Percentiles rank a stretch among this genome's conserved stretches.
Conservation (phyloP, 2,329 filamentous ascomycete genomes). For the Penicillium sp. region DNA sequence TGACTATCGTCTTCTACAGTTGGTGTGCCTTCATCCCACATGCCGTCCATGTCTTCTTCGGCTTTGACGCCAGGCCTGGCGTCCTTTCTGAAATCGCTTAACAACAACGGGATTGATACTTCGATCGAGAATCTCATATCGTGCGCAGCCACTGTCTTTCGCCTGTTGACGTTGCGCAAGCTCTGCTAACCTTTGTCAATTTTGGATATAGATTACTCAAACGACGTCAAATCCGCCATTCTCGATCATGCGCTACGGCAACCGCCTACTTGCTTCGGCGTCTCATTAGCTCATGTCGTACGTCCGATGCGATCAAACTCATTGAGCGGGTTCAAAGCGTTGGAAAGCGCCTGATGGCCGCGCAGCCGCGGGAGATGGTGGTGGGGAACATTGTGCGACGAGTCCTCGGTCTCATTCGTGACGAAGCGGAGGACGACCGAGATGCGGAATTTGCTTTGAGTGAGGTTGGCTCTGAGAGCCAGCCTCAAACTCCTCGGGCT, state of each 20-base stretch:
- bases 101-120: constrained; percentile 66
- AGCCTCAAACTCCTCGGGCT: constrained; percentile 39
- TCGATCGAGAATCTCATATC: constrained; percentile 79
- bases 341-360: constrained; percentile 69
- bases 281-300: constrained; percentile 76
- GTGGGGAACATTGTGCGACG: constrained; percentile 92
- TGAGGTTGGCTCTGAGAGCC: constrained; percentile 55
- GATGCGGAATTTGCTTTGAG: constrained; percentile 57
- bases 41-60: constrained; percentile 53
- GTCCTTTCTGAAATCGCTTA: constrained; percentile 73
- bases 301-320: constrained; percentile 69
- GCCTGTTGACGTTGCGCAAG: background rate
- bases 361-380: constrained; percentile 83
- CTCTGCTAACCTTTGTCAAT: constrained; percentile 11
- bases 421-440: constrained; percentile 77
- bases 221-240: constrained; percentile 79
- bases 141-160: constrained; percentile 47
- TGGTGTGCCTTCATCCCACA: constrained; percentile 32
- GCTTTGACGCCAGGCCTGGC: constrained; percentile 66
- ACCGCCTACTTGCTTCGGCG: constrained; percentile 83
- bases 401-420: constrained; percentile 82
- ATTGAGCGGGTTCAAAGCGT: constrained; percentile 73
- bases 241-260: constrained; percentile 81
- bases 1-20: background rate
- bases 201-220: constrained; percentile 66